Percentiles rank a stretch among this genome's conserved stretches.
Evolutionary conservation across 2,329 filamentous ascomycete genomes (phyloP).

Genomic region (Corynespora cassiicola): DNA sequence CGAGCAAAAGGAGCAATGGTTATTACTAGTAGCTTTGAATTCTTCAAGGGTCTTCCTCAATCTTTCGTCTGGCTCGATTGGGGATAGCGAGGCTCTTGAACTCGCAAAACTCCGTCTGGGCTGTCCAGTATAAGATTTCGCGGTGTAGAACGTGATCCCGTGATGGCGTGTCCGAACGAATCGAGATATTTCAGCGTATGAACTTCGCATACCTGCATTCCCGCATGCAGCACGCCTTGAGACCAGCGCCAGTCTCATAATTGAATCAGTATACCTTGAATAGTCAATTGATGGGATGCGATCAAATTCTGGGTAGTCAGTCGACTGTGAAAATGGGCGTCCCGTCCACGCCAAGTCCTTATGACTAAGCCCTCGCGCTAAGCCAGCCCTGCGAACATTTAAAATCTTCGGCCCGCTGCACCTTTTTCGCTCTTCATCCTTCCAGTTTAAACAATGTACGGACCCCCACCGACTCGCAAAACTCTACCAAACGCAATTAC

Average conservation of each 20-base stretch:
- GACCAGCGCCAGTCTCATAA: constrained; percentile 31
- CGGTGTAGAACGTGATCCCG: constrained; percentile 26
- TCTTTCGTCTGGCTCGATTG: constrained; percentile 20
- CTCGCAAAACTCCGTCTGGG: constrained; percentile 21
- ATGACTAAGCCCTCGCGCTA: constrained; percentile 51
- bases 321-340: no score
- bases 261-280: neutral
- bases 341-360: constrained; percentile 33
- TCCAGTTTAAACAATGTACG: constrained; percentile 99
- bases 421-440: constrained; percentile 78
- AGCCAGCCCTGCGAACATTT: constrained; percentile 33
- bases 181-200: constrained; percentile 42
- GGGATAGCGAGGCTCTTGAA: constrained; percentile 3
- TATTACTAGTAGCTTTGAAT: constrained; percentile 42
- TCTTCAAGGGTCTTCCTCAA: constrained; percentile 30
- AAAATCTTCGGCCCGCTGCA: constrained; percentile 35
- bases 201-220: constrained; percentile 27
- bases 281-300: constrained; percentile 1
- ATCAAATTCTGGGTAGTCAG: no score
- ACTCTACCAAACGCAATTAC: constrained; percentile 13
- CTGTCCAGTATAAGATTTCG: constrained; percentile 13
- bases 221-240: constrained; percentile 20
- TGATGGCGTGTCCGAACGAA: constrained; percentile 36
- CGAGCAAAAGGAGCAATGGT: neutral
- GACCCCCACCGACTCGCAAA: constrained; percentile 33